Evolutionary conservation across 2,329 filamentous ascomycete species (phyloP).

Genomic region (Aspergillus latus): DNA sequence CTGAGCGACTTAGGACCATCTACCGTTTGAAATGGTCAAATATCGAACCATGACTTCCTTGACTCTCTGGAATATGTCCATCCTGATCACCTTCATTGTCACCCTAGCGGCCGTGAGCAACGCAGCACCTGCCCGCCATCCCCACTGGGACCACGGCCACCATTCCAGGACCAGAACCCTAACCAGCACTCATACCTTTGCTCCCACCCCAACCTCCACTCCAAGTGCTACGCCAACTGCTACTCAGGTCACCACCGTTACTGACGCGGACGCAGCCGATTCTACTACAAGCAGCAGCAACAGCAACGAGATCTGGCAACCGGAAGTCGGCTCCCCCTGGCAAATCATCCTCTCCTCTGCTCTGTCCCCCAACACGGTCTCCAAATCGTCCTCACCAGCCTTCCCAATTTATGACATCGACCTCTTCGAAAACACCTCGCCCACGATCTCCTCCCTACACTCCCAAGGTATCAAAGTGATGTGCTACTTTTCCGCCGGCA

Average conservation of each 20-base stretch:
- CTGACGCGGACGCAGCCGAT: neutral
- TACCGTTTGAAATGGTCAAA: neutral
- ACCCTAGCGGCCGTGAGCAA: neutral
- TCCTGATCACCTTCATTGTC: neutral
- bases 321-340: slow-evolving; percentile 55
- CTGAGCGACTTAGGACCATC: too few species aligned
- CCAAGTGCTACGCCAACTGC: neutral
- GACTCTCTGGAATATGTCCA: neutral
- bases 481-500: slow-evolving; percentile 74
- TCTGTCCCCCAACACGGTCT: slow-evolving; percentile 10
- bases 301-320: slow-evolving; percentile 50
- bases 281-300: slow-evolving; percentile 16
- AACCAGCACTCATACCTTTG: neutral
- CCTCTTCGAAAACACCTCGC: slow-evolving; percentile 54
- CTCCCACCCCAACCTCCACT: neutral
- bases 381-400: slow-evolving; percentile 21
- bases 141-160: neutral
- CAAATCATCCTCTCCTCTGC: slow-evolving; percentile 58
- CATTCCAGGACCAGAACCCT: neutral
- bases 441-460: slow-evolving; percentile 25
- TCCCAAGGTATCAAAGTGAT: slow-evolving; percentile 58
- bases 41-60: neutral
- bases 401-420: slow-evolving; percentile 50
- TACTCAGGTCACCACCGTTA: neutral
- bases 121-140: neutral